Conservation (phyloP, 306 rosid genomes). For the Myrica gale region DNA sequence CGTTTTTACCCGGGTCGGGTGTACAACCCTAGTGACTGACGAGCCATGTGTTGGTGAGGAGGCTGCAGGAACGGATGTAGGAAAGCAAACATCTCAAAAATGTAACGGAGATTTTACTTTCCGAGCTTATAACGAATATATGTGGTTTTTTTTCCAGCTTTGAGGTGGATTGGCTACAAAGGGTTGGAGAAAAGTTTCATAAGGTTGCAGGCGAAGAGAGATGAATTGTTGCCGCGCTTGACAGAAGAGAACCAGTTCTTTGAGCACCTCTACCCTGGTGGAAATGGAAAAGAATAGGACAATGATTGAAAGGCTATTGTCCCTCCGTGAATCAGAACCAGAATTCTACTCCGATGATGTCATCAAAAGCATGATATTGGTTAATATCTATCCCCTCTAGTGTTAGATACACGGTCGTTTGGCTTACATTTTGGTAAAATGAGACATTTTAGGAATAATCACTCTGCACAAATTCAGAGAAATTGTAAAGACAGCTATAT, state of each 20-base stretch:
- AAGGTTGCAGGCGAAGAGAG: constrained; percentile 17
- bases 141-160: constrained; percentile 33
- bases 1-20: too few species aligned
- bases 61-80: constrained; percentile 7
- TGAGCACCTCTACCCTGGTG: too few species aligned
- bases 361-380: constrained; percentile 23
- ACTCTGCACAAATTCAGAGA: too few species aligned
- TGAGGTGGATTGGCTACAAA: constrained; percentile 32
- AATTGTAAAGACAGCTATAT: too few species aligned
- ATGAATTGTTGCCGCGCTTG: neutral
- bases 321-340: constrained; percentile 17
- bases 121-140: neutral
- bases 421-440: too few species aligned
- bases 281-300: neutral
- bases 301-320: constrained; percentile 8
- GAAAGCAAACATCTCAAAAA: constrained; percentile 22
- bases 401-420: too few species aligned
- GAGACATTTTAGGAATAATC: too few species aligned
- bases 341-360: constrained; percentile 19
- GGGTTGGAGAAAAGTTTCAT: constrained; percentile 20
- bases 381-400: neutral
- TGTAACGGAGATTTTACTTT: constrained; percentile 17
- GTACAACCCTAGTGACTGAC: too few species aligned
- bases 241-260: constrained; percentile 5
- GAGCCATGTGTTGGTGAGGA: constrained; percentile 31